These are phyloP conservation scores for Schwanniomyces occidentalis DNA, from an alignment of 805 yeast species.

Conservation along the genomic window DNA sequence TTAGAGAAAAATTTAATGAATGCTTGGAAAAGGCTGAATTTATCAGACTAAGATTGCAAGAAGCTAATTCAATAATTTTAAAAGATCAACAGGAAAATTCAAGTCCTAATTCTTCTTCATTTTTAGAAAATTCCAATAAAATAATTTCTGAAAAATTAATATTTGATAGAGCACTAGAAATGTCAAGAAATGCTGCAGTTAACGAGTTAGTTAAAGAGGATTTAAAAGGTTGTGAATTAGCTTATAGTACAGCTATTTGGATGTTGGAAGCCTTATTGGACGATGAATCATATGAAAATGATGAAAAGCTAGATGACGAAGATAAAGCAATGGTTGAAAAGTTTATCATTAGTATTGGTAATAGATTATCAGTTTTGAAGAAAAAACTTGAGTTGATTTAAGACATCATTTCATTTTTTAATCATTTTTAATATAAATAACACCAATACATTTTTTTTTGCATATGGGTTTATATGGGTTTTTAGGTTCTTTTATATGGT, in stretches of 20 bases:
- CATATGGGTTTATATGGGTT: too few species aligned
- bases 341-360: conserved; percentile 80
- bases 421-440: too few species aligned
- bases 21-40: conserved; percentile 86
- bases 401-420: neutral
- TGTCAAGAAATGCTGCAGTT: conserved; percentile 88
- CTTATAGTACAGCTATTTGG: conserved; percentile 92
- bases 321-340: conserved; percentile 76
- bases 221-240: conserved; percentile 74
- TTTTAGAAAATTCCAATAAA: conserved; percentile 10
- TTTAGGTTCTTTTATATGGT: too few species aligned
- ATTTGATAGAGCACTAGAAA: conserved; percentile 91
- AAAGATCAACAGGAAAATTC: conserved; percentile 14
- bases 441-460: too few species aligned
- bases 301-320: conserved; percentile 60
- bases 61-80: conserved; percentile 41
- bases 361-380: conserved; percentile 70
- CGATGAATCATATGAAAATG: conserved; percentile 30
- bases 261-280: conserved; percentile 88
- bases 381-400: conserved; percentile 44
- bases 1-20: conserved; percentile 84
- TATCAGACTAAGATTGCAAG: conserved; percentile 57
- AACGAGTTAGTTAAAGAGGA: conserved; percentile 79
- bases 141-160: conserved; percentile 80
- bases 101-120: conserved; percentile 2